These are phyloP conservation scores for Yarrowia keelungensis DNA, from an alignment of 805 yeast species.

Conservation along the genomic window DNA sequence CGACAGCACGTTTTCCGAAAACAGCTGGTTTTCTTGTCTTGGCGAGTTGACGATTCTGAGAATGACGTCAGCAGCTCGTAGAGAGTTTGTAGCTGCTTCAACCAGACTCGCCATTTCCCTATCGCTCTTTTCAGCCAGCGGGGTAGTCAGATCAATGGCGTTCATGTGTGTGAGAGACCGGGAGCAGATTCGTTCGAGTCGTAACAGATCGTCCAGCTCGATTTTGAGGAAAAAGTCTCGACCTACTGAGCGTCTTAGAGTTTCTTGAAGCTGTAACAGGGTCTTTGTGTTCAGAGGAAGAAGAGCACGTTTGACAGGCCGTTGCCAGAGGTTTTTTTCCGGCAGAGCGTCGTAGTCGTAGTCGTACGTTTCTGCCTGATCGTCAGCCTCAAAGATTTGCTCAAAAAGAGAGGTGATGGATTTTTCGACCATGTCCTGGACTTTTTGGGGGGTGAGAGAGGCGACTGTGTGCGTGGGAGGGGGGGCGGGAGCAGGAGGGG, in stretches of 20 bases:
- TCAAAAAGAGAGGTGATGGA: not conserved
- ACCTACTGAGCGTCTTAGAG: not conserved
- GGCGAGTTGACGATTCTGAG: slow-evolving; percentile 11
- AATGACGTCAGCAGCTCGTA: slow-evolving; percentile 7
- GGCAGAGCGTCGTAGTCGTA: slow-evolving; percentile 27
- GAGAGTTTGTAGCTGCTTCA: slow-evolving; percentile 27
- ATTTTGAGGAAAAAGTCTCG: slow-evolving; percentile 8
- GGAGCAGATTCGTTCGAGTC: slow-evolving; percentile 5
- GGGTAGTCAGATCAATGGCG: not conserved
- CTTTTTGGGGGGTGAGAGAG: slow-evolving; percentile 9
- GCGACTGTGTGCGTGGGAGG: slow-evolving; percentile 10
- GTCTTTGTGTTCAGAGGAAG: slow-evolving; percentile 10
- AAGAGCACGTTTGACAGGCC: slow-evolving; percentile 1
- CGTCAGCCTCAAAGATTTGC: slow-evolving; percentile 15
- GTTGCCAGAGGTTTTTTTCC: slow-evolving; percentile 3
- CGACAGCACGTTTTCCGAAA: slow-evolving; percentile 12
- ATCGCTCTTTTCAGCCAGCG: not conserved
- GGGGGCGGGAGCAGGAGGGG: not conserved
- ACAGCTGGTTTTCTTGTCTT: slow-evolving; percentile 26
- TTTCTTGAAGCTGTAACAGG: not conserved
- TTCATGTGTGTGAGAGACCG: slow-evolving; percentile 15
- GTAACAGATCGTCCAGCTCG: slow-evolving; percentile 18
- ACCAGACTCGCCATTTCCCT: not conserved
- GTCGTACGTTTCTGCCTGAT: slow-evolving; percentile 16
- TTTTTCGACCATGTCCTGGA: slow-evolving; percentile 26